These are phyloP conservation scores for Ilex asprella DNA, from an alignment of 257 asterid species.

Conservation along the genomic window DNA sequence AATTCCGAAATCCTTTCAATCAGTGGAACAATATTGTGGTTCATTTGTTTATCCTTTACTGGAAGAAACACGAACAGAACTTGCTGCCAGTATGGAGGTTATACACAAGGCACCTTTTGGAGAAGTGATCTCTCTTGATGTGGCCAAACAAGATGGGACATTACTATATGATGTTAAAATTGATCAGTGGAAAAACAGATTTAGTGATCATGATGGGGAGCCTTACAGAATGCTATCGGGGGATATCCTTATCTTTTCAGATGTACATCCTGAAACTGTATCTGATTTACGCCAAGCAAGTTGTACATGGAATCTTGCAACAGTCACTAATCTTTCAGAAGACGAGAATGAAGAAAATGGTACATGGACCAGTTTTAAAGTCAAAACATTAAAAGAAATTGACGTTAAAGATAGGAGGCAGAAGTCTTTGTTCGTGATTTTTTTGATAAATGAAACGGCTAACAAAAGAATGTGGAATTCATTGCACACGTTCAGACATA, in stretches of 20 bases:
- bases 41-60: constrained; percentile 38
- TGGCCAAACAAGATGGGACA: neutral
- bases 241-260: constrained; percentile 36
- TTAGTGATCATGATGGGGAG: constrained; percentile 23
- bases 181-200: constrained; percentile 33
- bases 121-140: constrained; percentile 20
- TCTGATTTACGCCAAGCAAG: constrained; percentile 25
- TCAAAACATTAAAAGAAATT: constrained; percentile 12
- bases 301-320: constrained; percentile 34
- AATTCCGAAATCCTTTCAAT: constrained; percentile 35
- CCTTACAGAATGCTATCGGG: constrained; percentile 47
- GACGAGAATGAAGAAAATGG: constrained; percentile 15
- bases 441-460: constrained; percentile 28
- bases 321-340: constrained; percentile 19
- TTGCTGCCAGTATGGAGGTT: constrained; percentile 37
- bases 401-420: constrained; percentile 8
- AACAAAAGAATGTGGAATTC: constrained; percentile 44
- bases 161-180: constrained; percentile 11
- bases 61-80: constrained; percentile 51
- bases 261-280: constrained; percentile 26
- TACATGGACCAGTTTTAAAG: constrained; percentile 10
- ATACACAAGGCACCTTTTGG: constrained; percentile 42
- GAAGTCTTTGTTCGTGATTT: constrained; percentile 26
- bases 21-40: constrained; percentile 28
- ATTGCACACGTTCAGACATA: constrained; percentile 24